Evolutionary conservation across 257 asterid genomes (phyloP).

Genomic region (Nicotiana otophora): DNA sequence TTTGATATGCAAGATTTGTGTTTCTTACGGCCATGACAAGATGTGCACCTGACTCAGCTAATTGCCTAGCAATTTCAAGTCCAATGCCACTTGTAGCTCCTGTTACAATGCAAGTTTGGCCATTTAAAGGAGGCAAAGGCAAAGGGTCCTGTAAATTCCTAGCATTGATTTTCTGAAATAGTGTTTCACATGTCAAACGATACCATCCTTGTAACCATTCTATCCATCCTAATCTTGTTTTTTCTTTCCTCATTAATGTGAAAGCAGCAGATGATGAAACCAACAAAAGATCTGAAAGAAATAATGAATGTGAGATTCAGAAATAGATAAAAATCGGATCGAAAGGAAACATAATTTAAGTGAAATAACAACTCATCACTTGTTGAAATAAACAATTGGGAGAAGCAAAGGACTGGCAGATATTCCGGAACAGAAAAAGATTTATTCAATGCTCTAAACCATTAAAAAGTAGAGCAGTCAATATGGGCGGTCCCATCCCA

Average conservation of each 20-base stretch:
- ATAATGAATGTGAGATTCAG: background rate
- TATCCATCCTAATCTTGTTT: constrained; percentile 74
- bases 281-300: background rate
- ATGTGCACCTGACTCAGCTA: constrained; percentile 88
- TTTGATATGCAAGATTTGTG: constrained; percentile 53
- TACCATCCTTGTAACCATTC: constrained; percentile 79
- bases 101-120: constrained; percentile 71
- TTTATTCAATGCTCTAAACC: background rate
- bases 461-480: background rate
- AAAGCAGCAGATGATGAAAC: background rate
- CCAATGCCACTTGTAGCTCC: constrained; percentile 98
- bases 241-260: constrained; percentile 19
- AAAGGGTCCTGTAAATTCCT: constrained; percentile 76
- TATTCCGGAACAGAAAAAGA: background rate
- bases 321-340: background rate
- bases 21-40: constrained; percentile 95
- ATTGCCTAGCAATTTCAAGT: constrained; percentile 82
- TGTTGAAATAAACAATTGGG: background rate
- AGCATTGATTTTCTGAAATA: constrained; percentile 82
- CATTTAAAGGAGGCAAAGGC: constrained; percentile 77
- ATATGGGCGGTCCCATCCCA: no score
- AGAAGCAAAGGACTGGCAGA: background rate
- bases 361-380: background rate
- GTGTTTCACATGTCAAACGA: constrained; percentile 55
- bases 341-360: background rate